A percentile compares a stretch with the other conserved stretches of the same genome.
Conservation (phyloP, 2,329 filamentous ascomycete genomes). For the Cladophialophora bantiana region DNA sequence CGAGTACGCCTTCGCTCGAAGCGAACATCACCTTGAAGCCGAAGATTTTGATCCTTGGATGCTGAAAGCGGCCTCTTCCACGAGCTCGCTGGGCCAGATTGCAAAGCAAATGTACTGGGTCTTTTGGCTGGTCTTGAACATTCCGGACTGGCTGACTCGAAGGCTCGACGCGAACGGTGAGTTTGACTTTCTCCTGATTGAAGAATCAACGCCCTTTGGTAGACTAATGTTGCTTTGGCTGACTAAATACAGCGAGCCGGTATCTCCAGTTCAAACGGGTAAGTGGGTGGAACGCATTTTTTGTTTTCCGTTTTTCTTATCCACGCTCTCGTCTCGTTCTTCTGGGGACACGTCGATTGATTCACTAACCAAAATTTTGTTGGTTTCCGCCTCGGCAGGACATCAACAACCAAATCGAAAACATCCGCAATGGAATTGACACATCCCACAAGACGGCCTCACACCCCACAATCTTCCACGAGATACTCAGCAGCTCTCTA, state of each 20-base stretch:
- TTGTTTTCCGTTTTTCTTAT: neutral
- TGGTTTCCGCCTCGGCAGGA: neutral
- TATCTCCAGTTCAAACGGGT: constrained; percentile 24
- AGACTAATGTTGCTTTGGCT: neutral
- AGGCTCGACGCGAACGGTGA: constrained; percentile 18
- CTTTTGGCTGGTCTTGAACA: constrained; percentile 22
- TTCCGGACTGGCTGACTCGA: constrained; percentile 20
- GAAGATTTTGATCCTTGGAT: constrained; percentile 15
- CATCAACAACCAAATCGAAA: constrained; percentile 17
- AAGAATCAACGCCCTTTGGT: neutral
- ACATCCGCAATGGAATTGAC: constrained; percentile 10
- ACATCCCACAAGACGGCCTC: neutral
- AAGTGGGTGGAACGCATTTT: neutral
- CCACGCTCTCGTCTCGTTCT: neutral
- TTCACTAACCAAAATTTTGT: neutral
- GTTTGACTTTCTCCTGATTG: neutral
- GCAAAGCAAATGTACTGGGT: constrained; percentile 25
- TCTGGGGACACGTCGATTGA: neutral
- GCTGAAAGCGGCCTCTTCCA: constrained; percentile 15
- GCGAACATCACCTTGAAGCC: constrained; percentile 36
- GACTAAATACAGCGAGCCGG: constrained; percentile 8
- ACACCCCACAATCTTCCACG: constrained; percentile 43
- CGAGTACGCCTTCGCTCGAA: constrained; percentile 34
- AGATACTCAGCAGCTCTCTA: constrained; percentile 43
- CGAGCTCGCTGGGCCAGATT: constrained; percentile 19